phyloP scores from a whole-genome alignment of 768 basidiomycete genomes.

The Phaeotremella skinneri region DNA sequence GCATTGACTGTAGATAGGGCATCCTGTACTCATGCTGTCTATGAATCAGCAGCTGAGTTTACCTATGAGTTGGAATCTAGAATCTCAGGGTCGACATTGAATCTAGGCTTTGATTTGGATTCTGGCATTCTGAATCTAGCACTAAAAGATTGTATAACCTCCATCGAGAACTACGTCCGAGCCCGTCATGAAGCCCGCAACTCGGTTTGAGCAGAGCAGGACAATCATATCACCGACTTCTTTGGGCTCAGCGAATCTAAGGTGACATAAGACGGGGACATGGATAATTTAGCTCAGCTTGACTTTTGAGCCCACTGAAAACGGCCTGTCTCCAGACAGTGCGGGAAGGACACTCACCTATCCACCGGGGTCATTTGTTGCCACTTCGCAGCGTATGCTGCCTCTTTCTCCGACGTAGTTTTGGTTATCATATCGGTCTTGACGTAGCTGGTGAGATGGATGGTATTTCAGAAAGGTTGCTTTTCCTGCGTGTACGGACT shows the following conservation, averaged over 20 bases:
- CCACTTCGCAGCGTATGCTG: constrained; percentile 41
- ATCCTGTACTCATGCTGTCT: too few species aligned
- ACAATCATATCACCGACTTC: constrained; percentile 46
- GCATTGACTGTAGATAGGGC: too few species aligned
- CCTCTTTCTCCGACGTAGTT: constrained; percentile 19
- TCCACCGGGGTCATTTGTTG: constrained; percentile 41
- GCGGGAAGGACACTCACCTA: constrained; percentile 17
- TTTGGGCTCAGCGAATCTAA: constrained; percentile 42
- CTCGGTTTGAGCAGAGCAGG: constrained; percentile 33
- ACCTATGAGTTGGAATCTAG: too few species aligned
- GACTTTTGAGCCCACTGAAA: too few species aligned
- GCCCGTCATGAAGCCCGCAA: constrained; percentile 48
- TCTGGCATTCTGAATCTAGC: neutral
- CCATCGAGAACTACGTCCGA: constrained; percentile 48
- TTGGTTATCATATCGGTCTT: constrained; percentile 48
- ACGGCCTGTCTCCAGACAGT: too few species aligned
- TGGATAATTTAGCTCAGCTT: too few species aligned
- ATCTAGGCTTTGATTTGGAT: neutral
- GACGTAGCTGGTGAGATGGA: constrained; percentile 34
- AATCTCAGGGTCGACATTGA: neutral
- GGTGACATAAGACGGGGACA: too few species aligned
- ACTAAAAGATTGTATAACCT: constrained; percentile 16
- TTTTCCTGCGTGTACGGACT: neutral
- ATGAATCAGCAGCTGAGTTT: too few species aligned
- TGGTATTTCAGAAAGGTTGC: neutral